phyloP scores from a whole-genome alignment of 768 basidiomycete genomes.

The Tubosaeta brunneosetosa region DNA sequence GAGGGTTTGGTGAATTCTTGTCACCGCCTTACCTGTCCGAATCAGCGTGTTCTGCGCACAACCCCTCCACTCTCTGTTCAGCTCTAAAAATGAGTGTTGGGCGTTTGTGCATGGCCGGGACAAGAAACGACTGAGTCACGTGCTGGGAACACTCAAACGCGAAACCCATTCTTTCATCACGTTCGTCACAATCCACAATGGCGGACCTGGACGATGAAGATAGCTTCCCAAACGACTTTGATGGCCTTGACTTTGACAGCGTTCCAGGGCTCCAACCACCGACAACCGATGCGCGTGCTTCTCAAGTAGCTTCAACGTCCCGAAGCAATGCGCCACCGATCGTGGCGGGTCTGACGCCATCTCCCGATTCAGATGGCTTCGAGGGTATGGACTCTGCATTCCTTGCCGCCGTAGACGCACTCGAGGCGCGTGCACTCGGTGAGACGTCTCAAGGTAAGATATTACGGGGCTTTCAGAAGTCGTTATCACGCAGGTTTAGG shows the following conservation, averaged over 20 bases:
- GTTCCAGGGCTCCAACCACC: slow-evolving; percentile 29
- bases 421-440: slow-evolving; percentile 37
- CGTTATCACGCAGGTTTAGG: neutral
- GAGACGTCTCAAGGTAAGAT: slow-evolving; percentile 10
- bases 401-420: slow-evolving; percentile 39
- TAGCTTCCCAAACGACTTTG: slow-evolving; percentile 56
- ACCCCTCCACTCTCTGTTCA: neutral
- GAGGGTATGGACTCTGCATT: slow-evolving; percentile 25
- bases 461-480: neutral
- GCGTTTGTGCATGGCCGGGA: neutral
- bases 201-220: slow-evolving; percentile 33
- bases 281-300: neutral
- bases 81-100: neutral
- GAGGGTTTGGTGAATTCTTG: neutral
- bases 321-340: neutral
- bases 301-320: neutral
- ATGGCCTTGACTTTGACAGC: slow-evolving; percentile 43
- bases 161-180: neutral
- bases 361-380: neutral
- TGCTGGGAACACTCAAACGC: neutral
- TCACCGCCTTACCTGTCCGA: neutral
- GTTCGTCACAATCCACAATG: slow-evolving; percentile 15
- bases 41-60: neutral
- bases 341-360: slow-evolving; percentile 12
- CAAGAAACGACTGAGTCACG: neutral